phyloP scores from a whole-genome alignment of 75 land plant species.

The Pinus albicaulis region DNA sequence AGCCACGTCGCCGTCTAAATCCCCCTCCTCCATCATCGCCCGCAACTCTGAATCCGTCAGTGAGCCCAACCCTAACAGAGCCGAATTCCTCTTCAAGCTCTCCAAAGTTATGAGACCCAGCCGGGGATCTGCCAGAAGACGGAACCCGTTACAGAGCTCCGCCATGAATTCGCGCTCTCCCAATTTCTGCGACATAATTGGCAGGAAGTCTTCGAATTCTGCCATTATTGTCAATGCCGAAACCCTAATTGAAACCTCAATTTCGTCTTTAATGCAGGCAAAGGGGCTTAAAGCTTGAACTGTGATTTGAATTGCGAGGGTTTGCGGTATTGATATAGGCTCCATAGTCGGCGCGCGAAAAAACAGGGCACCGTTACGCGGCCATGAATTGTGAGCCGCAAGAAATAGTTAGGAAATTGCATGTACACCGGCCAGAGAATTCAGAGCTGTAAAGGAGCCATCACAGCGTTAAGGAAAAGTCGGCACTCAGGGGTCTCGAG shows the following conservation, averaged over 20 bases:
- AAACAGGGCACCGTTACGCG: too few relatives aligned
- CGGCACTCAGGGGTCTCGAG: too few relatives aligned
- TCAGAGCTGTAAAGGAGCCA: too few relatives aligned
- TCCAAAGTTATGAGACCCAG: constrained; percentile 55
- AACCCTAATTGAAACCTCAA: constrained; percentile 1
- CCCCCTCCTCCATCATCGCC: constrained; percentile 66
- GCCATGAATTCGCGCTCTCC: constrained; percentile 64
- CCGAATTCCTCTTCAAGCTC: constrained; percentile 61
- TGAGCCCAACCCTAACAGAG: constrained; percentile 36
- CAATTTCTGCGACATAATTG: constrained; percentile 64
- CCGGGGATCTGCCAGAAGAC: constrained; percentile 42
- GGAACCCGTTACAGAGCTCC: constrained; percentile 74
- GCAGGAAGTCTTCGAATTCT: constrained; percentile 58
- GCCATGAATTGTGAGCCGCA: too few relatives aligned
- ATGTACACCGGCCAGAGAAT: too few relatives aligned
- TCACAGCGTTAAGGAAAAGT: too few relatives aligned
- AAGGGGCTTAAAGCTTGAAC: too few relatives aligned
- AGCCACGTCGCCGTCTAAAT: constrained; percentile 54
- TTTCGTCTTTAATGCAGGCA: not conserved
- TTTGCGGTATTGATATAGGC: too few relatives aligned
- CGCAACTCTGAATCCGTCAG: constrained; percentile 48
- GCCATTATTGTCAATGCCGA: not conserved
- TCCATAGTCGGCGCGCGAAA: too few relatives aligned
- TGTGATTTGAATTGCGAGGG: too few relatives aligned
- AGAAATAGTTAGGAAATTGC: too few relatives aligned